Base-by-base conservation (phyloP, 352 stramenopile genomes). In the Globisporangium canariense region DNA sequence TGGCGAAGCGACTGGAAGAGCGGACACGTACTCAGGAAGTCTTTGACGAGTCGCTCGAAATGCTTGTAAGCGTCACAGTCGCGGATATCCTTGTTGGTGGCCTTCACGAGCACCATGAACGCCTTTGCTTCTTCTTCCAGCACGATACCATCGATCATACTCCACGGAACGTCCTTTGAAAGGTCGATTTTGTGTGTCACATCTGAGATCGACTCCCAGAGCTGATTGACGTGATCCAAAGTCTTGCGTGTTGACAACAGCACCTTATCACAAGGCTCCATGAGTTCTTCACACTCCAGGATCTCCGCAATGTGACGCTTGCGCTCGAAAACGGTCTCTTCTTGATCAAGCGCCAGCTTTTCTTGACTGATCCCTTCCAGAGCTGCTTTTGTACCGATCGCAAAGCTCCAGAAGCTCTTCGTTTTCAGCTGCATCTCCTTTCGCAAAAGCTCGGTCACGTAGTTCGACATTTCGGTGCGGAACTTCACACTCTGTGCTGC, bases 91-190 rank as follows among this genome's bases (percentile, higher is more conserved):
- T 97, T 97, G 67, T 79, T 78, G 0, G 92, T 86, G 13, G 81
- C 77, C 68, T 99, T 99, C 9, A 98, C 87, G 10, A 97, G 82
- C 49, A 67, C 71, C 60, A 91, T 65, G 54, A 94, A 91, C 8
- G 65, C 58, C 68, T 98, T 98, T 11, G 88, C 88, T 63, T 96
- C 93, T 71, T 98, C 95, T 66, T 99, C 96, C 10, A 99, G 67
- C 22, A 94, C 79, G 32, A 98, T 77, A 3, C 91, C 81, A 62
- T 98, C 86, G 16, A 98, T 81, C 75, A 97, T 85, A 43, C 73
- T 80, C 96, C 96, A 99, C 34, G 97, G 81, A 61, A 97, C 79
- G 38, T 92, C 83, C 69, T 94, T 90, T 0, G 79, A 90, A 38
- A 94, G 69, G 40, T 90, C 77, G 38, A 98, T 93, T 71, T 98